A percentile compares a stretch with the other conserved stretches of the same genome.
These are phyloP conservation scores for Globisporangium okanoganense DNA, from an alignment of 352 stramenopile genomes.

Conservation along the genomic window DNA sequence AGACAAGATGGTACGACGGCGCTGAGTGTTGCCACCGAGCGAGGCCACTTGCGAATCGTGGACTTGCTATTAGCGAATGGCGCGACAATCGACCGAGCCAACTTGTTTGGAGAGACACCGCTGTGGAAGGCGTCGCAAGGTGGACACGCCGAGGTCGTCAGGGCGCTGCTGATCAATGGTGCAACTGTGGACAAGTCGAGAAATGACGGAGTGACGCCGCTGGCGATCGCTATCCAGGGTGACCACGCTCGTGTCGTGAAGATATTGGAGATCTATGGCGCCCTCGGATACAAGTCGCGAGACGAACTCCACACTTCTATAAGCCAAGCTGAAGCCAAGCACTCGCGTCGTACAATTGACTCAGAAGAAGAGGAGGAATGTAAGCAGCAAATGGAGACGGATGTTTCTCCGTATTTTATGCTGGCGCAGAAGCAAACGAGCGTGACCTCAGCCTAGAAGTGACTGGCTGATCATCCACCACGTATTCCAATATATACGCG, in stretches of 20 bases:
- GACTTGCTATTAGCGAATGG: constrained; percentile 3
- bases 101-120: constrained; percentile 3
- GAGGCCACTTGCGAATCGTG: constrained; percentile 1
- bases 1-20: constrained; percentile 4
- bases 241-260: neutral
- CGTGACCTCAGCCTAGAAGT: too few relatives aligned
- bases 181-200: neutral
- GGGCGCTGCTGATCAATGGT: neutral
- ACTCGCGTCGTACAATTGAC: too few relatives aligned
- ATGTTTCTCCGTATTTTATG: neutral
- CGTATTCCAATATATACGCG: too few relatives aligned
- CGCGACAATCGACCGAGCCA: neutral
- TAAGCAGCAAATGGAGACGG: neutral
- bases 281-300: neutral
- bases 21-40: constrained; percentile 7
- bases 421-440: neutral
- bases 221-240: neutral
- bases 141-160: constrained; percentile 7
- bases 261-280: neutral
- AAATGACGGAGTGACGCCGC: neutral
- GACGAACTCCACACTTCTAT: neutral
- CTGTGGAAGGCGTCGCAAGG: constrained; percentile 13
- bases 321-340: too few relatives aligned
- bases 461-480: too few relatives aligned
- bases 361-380: neutral